Percentiles rank a stretch among this genome's conserved stretches.
Conservation (phyloP, 768 basidiomycete species). For the Clathrus columnatus region DNA sequence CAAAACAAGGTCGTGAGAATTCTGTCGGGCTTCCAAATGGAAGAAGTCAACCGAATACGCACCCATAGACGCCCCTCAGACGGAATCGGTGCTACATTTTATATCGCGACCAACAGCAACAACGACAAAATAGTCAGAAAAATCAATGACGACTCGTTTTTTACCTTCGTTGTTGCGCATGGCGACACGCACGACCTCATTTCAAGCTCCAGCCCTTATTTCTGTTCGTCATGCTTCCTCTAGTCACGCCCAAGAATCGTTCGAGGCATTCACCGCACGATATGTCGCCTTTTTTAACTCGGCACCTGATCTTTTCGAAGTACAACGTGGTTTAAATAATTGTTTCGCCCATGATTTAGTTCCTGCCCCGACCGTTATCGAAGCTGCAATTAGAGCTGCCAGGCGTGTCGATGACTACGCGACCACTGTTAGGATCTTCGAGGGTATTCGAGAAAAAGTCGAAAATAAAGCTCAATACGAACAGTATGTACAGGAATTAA, state of each 20-base stretch:
- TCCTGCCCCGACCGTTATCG: conserved; percentile 72
- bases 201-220: conserved; percentile 32
- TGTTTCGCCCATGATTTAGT: conserved; percentile 99
- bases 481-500: conserved; percentile 87
- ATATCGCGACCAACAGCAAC: not conserved
- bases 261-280: conserved; percentile 89
- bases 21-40: not conserved
- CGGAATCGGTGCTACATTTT: not conserved
- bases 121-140: not conserved
- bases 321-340: conserved; percentile 98
- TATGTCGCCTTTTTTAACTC: conserved; percentile 90
- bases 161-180: conserved; percentile 57
- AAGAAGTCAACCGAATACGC: not conserved
- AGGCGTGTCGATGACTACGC: conserved; percentile 94
- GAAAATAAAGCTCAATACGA: conserved; percentile 95
- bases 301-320: conserved; percentile 94
- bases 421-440: conserved; percentile 92
- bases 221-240: conserved; percentile 35
- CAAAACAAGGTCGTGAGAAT: not conserved
- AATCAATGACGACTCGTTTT: conserved; percentile 31
- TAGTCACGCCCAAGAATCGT: conserved; percentile 81
- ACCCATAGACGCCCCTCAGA: not conserved
- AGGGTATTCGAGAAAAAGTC: conserved; percentile 94
- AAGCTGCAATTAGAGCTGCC: conserved; percentile 80
- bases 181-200: conserved; percentile 36